Evolutionary conservation across 192 early-diverging fungal genomes (phyloP).

Genomic region (Linnemannia exigua): DNA sequence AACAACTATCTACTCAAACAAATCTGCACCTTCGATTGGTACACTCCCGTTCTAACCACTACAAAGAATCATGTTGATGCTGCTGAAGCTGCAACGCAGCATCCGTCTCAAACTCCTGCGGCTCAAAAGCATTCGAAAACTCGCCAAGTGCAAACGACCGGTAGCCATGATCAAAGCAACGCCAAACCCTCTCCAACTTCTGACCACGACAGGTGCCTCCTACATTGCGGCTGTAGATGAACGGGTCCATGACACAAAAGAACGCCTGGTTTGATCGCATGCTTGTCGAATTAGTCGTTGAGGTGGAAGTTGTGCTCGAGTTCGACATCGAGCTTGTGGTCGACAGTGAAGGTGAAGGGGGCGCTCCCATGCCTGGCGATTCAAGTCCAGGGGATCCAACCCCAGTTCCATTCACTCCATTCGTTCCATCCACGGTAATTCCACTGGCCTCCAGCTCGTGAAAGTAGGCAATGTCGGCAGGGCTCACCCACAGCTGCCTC

Average conservation of each 20-base stretch:
- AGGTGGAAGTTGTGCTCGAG: background rate
- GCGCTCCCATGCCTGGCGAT: background rate
- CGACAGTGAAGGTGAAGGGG: background rate
- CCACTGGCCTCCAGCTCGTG: slow-evolving; percentile 27
- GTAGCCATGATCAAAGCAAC: slow-evolving; percentile 47
- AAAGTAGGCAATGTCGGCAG: slow-evolving; percentile 19
- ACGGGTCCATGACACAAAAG: slow-evolving; percentile 48
- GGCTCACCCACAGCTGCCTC: slow-evolving; percentile 20
- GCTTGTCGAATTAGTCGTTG: background rate
- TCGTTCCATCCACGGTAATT: background rate
- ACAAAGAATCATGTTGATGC: background rate
- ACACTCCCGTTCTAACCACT: background rate
- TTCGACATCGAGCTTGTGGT: background rate
- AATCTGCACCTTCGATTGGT: background rate
- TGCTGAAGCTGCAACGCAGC: background rate
- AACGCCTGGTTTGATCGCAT: slow-evolving; percentile 14
- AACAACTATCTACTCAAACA: background rate
- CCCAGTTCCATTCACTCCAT: background rate
- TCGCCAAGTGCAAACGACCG: slow-evolving; percentile 26
- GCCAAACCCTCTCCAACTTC: slow-evolving; percentile 34
- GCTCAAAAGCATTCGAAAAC: slow-evolving; percentile 16
- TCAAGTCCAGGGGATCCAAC: background rate
- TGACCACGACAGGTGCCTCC: slow-evolving; percentile 34
- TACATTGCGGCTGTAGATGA: slow-evolving; percentile 34
- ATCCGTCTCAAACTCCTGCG: slow-evolving; percentile 1